These are phyloP conservation scores for Coleophoma crateriformis DNA, from an alignment of 2,329 filamentous ascomycete genomes.

Conservation along the genomic window DNA sequence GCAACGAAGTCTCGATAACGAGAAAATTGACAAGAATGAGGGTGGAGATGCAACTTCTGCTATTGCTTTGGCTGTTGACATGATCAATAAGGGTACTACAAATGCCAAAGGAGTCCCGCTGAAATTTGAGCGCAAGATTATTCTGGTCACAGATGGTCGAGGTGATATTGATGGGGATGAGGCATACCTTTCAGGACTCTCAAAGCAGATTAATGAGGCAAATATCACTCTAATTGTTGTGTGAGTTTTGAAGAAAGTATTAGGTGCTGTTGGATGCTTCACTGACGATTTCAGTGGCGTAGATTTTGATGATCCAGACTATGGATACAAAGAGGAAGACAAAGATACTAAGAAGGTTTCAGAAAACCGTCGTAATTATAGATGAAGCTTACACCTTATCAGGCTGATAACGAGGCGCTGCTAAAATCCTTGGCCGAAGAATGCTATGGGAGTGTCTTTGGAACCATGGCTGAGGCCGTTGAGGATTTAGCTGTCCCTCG, in stretches of 20 bases:
- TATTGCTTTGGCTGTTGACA: conserved; percentile 76
- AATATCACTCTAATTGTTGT: conserved; percentile 75
- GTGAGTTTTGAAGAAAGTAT: conserved; percentile 42
- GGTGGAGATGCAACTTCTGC: conserved; percentile 83
- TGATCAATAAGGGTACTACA: conserved; percentile 74
- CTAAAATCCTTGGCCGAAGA: conserved; percentile 60
- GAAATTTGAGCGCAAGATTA: conserved; percentile 75
- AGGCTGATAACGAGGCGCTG: conserved; percentile 67
- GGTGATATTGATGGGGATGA: conserved; percentile 69
- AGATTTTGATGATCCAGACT: conserved; percentile 89
- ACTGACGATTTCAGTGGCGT: conserved; percentile 56
- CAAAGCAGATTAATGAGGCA: conserved; percentile 63
- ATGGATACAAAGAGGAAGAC: conserved; percentile 85
- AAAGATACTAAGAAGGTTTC: conserved; percentile 66
- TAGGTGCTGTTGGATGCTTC: background rate
- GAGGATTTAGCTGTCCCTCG: conserved; percentile 72
- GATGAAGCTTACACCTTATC: conserved; percentile 13
- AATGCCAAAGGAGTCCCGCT: conserved; percentile 31
- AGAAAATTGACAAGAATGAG: conserved; percentile 60
- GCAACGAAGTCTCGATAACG: conserved; percentile 59
- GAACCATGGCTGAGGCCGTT: conserved; percentile 82
- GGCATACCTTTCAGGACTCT: conserved; percentile 28
- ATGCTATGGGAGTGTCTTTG: conserved; percentile 65
- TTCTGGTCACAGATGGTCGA: conserved; percentile 78
- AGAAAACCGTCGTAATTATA: background rate